Evolutionary conservation across 2,329 filamentous ascomycete genomes (phyloP).

Genomic region (Trematosphaeria pertusa): DNA sequence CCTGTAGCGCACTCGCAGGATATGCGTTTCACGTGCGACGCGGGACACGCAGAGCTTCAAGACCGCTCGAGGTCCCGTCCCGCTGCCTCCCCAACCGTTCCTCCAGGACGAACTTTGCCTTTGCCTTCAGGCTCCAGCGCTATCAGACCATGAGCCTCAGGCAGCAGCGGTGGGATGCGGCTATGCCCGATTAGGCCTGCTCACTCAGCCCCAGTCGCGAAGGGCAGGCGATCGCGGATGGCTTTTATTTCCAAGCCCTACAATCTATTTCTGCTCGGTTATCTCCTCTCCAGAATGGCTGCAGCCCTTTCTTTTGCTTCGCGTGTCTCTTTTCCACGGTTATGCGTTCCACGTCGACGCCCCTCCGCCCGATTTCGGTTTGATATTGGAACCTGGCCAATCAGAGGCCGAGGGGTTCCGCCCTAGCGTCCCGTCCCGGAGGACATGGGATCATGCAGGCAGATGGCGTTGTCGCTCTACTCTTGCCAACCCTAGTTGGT

Average conservation of each 20-base stretch:
- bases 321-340: not conserved
- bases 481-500: no score
- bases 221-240: not conserved
- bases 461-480: no score
- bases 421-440: no score
- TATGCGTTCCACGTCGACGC: not conserved
- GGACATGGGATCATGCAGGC: no score
- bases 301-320: not conserved
- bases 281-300: not conserved
- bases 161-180: conserved; percentile 8
- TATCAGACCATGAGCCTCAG: not conserved
- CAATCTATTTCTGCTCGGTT: not conserved
- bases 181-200: conserved; percentile 4
- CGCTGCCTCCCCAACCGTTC: not conserved
- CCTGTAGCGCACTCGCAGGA: not conserved
- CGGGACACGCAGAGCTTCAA: not conserved
- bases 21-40: not conserved
- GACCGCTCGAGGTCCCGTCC: not conserved
- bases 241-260: not conserved
- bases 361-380: not conserved
- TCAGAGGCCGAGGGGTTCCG: not conserved
- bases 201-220: conserved; percentile 7
- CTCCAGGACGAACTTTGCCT: not conserved
- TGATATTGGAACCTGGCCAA: conserved; percentile 7
- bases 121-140: not conserved